phyloP scores from a whole-genome alignment of 352 stramenopile genomes.

The Phytopythium delawarense region DNA sequence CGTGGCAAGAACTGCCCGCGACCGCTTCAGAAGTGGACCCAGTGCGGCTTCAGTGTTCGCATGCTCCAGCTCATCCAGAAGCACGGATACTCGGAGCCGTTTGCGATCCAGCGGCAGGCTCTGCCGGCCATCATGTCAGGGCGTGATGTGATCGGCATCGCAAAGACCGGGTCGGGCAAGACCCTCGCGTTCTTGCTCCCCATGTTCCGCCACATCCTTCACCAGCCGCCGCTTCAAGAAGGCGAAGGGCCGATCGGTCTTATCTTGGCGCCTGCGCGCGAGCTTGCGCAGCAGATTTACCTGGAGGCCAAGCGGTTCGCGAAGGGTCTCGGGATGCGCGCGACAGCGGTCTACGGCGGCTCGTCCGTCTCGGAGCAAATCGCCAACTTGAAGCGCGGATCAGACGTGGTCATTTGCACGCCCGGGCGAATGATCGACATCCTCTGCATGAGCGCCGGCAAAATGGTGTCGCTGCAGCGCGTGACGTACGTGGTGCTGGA shows the following conservation, averaged over 20 bases:
- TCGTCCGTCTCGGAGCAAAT: conserved; percentile 98
- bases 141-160: conserved; percentile 98
- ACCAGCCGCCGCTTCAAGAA: conserved; percentile 88
- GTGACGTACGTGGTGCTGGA: conserved; percentile 99
- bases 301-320: conserved; percentile 93
- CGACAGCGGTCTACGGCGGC: conserved; percentile 95
- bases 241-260: conserved; percentile 97
- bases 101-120: conserved; percentile 96
- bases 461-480: conserved; percentile 94
- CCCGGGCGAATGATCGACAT: conserved; percentile 99
- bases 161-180: conserved; percentile 96
- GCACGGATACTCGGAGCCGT: conserved; percentile 92
- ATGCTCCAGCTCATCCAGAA: conserved; percentile 95
- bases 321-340: conserved; percentile 89
- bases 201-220: conserved; percentile 96
- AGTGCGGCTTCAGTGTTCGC: conserved; percentile 96
- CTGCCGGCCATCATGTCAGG: conserved; percentile 98
- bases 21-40: conserved; percentile 94
- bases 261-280: conserved; percentile 96
- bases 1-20: conserved; percentile 96
- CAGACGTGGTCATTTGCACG: conserved; percentile 97
- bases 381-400: conserved; percentile 97
- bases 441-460: conserved; percentile 96
- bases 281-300: conserved; percentile 99
- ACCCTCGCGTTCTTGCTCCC: conserved; percentile 90